phyloP scores from a whole-genome alignment of 1,284 basidiomycete genomes.

The Sphagnurus paluster region DNA sequence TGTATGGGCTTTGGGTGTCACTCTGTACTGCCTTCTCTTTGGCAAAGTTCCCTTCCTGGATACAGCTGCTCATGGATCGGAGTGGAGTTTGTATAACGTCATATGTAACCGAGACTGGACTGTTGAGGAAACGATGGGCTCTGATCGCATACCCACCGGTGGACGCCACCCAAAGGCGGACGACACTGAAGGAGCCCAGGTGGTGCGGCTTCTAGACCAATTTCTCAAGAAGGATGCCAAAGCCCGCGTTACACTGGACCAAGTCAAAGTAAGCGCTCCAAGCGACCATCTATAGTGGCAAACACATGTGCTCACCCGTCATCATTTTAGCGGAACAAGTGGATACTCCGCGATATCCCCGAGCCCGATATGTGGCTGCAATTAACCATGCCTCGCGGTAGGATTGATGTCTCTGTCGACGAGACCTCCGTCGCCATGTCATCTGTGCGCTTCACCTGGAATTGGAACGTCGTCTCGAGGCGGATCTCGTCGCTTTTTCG shows the following conservation, averaged over 20 bases:
- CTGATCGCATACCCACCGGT: slow-evolving; percentile 65
- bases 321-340: slow-evolving; percentile 55
- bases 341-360: slow-evolving; percentile 77
- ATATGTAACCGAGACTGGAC: slow-evolving; percentile 83
- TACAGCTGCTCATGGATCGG: slow-evolving; percentile 41
- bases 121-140: slow-evolving; percentile 74
- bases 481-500: slow-evolving; percentile 50
- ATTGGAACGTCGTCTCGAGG: slow-evolving; percentile 43
- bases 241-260: slow-evolving; percentile 79
- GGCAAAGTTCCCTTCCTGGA: slow-evolving; percentile 51
- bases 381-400: slow-evolving; percentile 57
- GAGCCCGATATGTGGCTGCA: slow-evolving; percentile 79
- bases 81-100: slow-evolving; percentile 83
- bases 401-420: slow-evolving; percentile 65
- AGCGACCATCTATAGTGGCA: neutral
- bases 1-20: slow-evolving; percentile 99
- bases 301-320: neutral
- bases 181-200: slow-evolving; percentile 54
- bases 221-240: slow-evolving; percentile 84
- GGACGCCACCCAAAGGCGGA: slow-evolving; percentile 46
- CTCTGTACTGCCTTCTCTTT: slow-evolving; percentile 93
- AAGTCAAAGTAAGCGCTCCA: slow-evolving; percentile 73
- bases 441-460: slow-evolving; percentile 54
- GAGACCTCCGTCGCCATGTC: slow-evolving; percentile 83
- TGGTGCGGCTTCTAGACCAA: slow-evolving; percentile 72